Evolutionary conservation across 805 yeast species (phyloP), one percentile per base, ranked within the genome.

Genomic region (Candida montana): DNA sequence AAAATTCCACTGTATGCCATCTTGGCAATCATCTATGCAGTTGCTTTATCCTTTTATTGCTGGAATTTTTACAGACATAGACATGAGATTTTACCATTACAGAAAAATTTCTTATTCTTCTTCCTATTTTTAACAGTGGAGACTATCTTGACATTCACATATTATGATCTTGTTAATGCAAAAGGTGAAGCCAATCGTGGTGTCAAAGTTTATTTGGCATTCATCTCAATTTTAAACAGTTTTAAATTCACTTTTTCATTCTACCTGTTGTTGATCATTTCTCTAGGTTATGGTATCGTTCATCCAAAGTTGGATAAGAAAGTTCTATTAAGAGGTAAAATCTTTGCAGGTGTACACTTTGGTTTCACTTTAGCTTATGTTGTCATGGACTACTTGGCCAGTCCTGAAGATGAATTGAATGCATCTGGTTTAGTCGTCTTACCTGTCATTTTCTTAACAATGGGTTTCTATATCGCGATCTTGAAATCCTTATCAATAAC

Each of bases 261-360:
- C 64, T 93, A 91, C 67, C 67, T 93, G 54, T 69, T 93, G 42
- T 69, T 91, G 49, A 82, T 88, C 53, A 91, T 93, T 42, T 74
- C 95, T 12, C 69, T 90, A 50, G 99, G 99, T 31, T 93, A 90
- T 64, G 97, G 98, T 48, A 89, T 93, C 36, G 98, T 93, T 37
- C 79, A 77, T 57, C 89, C 96, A 35, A 83, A 89, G 48, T 73
- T 93, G 46, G 85, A 89, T 35, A 77, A 77, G 60, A 76, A 77
- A 41, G 55, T 72, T 23, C 87, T 93, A 96, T 69, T 80, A 54
- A 79, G 72, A 60, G 78, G 87, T 59, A 74, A 80, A 54, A 60
- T 78, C 12, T 69, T 81, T 39, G 76, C 85, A 1, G 72, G 59
- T 5, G 62, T 74, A 13, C 83, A 80, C 46, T 81, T 79, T 43